Evolutionary conservation across 1,284 basidiomycete genomes (phyloP).

Genomic region (Moniliella sp.): DNA sequence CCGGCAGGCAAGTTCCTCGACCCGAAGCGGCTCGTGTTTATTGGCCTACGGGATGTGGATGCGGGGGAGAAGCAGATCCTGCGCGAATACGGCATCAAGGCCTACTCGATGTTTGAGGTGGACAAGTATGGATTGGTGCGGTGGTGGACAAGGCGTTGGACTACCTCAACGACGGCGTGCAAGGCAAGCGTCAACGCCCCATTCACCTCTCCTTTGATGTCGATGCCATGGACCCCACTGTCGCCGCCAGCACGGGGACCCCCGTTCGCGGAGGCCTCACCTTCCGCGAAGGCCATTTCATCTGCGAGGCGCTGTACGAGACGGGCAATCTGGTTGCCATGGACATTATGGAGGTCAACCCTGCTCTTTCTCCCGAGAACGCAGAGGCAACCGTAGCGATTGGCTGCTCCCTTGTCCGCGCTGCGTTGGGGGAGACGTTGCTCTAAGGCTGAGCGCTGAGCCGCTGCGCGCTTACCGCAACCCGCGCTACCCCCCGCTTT

Average conservation of each 20-base stretch:
- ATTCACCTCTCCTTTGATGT: conserved; percentile 94
- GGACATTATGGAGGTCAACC: conserved; percentile 69
- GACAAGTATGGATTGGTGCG: conserved; percentile 75
- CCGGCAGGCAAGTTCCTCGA: conserved; percentile 35
- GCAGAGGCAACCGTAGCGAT: conserved; percentile 71
- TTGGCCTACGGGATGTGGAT: conserved; percentile 85
- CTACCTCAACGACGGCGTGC: conserved; percentile 47
- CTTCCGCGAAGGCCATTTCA: conserved; percentile 80
- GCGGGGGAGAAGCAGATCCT: conserved; percentile 69
- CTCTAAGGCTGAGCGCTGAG: conserved; percentile 4
- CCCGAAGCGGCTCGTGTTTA: conserved; percentile 62
- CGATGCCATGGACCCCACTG: conserved; percentile 59
- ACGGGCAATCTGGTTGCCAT: conserved; percentile 75
- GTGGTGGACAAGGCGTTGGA: conserved; percentile 89
- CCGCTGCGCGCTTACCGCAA: neutral
- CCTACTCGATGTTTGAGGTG: conserved; percentile 92
- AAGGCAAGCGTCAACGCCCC: conserved; percentile 46
- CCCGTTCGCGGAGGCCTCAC: conserved; percentile 82
- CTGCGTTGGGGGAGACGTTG: conserved; percentile 51
- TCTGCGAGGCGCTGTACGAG: conserved; percentile 79
- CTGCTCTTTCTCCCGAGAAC: conserved; percentile 51
- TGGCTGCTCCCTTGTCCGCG: conserved; percentile 71
- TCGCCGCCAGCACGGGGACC: conserved; percentile 84
- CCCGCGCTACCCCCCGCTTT: too few species aligned
- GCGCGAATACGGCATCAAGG: conserved; percentile 64